Conservation (phyloP, 495 filamentous ascomycete species). For the Antarctomyces pellizariae region DNA sequence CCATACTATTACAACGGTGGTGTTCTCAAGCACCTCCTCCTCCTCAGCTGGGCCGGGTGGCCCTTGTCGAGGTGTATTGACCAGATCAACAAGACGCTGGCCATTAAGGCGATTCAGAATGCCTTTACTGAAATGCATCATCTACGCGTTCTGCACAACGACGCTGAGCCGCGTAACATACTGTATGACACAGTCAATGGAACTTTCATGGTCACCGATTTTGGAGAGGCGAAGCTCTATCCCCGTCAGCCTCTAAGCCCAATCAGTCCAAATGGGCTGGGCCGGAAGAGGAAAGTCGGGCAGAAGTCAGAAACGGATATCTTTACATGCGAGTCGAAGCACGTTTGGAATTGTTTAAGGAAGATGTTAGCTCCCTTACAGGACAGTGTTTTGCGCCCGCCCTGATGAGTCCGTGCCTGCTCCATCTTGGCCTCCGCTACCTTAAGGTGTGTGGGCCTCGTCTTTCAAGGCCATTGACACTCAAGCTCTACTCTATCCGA, state of each 20-base stretch:
- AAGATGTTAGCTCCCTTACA: no score
- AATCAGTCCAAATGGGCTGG: conserved; percentile 6
- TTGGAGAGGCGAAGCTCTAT: conserved; percentile 7
- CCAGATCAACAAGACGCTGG: neutral
- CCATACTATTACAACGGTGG: conserved; percentile 17
- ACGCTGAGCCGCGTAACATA: conserved; percentile 11
- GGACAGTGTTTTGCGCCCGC: no score
- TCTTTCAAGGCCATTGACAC: no score
- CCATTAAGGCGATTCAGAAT: neutral
- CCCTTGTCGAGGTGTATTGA: no score
- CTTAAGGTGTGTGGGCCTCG: no score
- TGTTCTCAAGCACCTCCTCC: conserved; percentile 14
- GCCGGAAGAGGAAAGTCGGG: no score
- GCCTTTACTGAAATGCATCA: conserved; percentile 8
- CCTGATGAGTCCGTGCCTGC: no score
- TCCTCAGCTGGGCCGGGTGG: conserved; percentile 17
- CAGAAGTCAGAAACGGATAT: no score
- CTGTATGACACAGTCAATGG: conserved; percentile 7
- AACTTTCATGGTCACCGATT: conserved; percentile 12
- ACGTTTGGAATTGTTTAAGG: no score
- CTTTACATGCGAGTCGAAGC: no score
- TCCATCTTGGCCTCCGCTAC: no score
- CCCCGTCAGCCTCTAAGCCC: conserved; percentile 4
- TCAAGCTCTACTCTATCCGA: no score
- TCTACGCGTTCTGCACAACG: conserved; percentile 9